Evolutionary conservation across 2,329 filamentous ascomycete species (phyloP).

Genomic region (Diaporthe ilicicola): DNA sequence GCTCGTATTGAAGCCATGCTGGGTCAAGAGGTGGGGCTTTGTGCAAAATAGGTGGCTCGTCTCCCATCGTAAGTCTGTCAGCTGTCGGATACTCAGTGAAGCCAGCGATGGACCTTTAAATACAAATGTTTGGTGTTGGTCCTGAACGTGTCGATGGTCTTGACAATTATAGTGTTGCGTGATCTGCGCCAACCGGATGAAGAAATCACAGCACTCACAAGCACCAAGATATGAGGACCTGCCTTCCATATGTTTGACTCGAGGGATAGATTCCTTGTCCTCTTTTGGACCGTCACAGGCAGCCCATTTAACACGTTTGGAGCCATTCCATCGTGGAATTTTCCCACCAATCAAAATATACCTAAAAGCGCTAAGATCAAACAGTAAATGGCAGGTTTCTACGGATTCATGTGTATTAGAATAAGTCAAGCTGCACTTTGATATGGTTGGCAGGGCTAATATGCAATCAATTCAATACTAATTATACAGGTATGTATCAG

Average conservation of each 20-base stretch:
- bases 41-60: conserved; percentile 40
- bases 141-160: neutral
- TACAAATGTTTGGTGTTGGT: neutral
- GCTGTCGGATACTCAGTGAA: neutral
- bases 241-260: no score
- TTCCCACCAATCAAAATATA: conserved; percentile 12
- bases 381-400: neutral
- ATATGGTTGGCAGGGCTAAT: neutral
- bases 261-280: neutral
- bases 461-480: neutral
- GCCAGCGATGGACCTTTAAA: neutral
- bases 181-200: neutral
- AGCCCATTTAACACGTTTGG: neutral
- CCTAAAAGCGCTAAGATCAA: neutral
- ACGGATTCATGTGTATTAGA: neutral
- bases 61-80: neutral
- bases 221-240: neutral
- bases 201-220: no score
- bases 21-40: conserved; percentile 49
- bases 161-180: neutral
- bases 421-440: neutral
- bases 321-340: neutral
- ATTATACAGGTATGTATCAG: neutral
- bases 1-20: conserved; percentile 51
- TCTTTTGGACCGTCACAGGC: neutral